phyloP scores from a whole-genome alignment of 441 rosid genomes.

The Metrosideros polymorpha region DNA sequence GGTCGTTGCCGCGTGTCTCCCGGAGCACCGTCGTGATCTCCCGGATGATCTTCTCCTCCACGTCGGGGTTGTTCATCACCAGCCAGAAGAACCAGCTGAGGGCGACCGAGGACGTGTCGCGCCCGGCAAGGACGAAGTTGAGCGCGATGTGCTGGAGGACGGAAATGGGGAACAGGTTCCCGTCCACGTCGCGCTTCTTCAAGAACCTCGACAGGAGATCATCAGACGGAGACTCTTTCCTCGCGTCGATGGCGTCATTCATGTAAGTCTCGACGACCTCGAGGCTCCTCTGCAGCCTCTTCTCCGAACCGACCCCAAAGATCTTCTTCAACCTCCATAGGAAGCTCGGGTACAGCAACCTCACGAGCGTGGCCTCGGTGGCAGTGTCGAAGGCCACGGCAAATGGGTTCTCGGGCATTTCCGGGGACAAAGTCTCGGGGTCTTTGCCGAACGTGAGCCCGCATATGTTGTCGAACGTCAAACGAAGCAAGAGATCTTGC shows the following conservation, averaged over 20 bases:
- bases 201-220: constrained; percentile 5
- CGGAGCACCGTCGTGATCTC: constrained; percentile 8
- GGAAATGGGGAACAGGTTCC: not conserved
- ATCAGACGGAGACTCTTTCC: not conserved
- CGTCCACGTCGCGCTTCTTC: constrained; percentile 3
- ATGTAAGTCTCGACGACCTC: constrained; percentile 7
- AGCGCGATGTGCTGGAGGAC: constrained; percentile 22
- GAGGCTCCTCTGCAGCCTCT: constrained; percentile 9
- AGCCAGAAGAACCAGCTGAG: constrained; percentile 30
- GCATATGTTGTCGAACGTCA: constrained; percentile 14
- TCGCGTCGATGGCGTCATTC: not conserved
- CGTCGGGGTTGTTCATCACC: not conserved
- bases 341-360: constrained; percentile 2
- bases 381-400: constrained; percentile 10
- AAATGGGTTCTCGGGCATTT: constrained; percentile 8
- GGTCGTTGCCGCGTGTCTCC: not conserved
- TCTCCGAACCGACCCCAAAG: constrained; percentile 19
- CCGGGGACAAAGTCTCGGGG: constrained; percentile 17
- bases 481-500: constrained; percentile 11
- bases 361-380: constrained; percentile 5
- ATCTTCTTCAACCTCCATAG: constrained; percentile 19
- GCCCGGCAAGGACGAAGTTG: constrained; percentile 29
- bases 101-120: constrained; percentile 27
- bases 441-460: constrained; percentile 21
- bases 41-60: not conserved